Evolutionary conservation across 345 rosid genomes (phyloP), one percentile per base, ranked within the genome.

Genomic region (Hibiscus tridactylites): DNA sequence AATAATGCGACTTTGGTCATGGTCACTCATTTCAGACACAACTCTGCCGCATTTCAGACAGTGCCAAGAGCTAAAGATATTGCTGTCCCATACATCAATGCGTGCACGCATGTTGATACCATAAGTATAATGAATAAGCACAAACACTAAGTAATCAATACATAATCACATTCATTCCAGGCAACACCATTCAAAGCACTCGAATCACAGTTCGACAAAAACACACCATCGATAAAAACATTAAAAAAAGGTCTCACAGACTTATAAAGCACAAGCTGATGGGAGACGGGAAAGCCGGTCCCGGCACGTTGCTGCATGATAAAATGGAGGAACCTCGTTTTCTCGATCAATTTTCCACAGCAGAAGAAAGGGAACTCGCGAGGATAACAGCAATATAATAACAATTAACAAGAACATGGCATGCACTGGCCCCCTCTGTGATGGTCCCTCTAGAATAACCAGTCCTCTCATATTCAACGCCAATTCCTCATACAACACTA

Each of bases 51-150:
- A 42, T 24, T 49, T 29, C 63, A 73, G 39, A 46, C 13, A 46
- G 50, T 9, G 50, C 50, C 3, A 46, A 46, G 49, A 4, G 47
- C 31, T 5, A 46, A 76, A 67, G 60, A 54, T 74, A 63, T 80
- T 81, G 54, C 78, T 61, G 69, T 80, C 81, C 71, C 10, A 0
- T 17, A 13, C 62, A 79, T 66, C 52, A 77, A 78, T 17, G 78
- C 79, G 72, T 56, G 81, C 85, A 80, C 74, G 85, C 82, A 65
- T 47, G n/a, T 15, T 11, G 1, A 1, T 11, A 12, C 77, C 70
- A 75, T 76, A 65, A 70, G 52, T 66, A 79, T 83, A 81, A 16
- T 60, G 87, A 80, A 82, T 75, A 50, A 74, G 46, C 7, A 12
- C 37, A 67, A 76, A 77, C 75, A 76, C 74, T 79, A 77, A 77